Evolutionary conservation across 106 monocot genomes (phyloP), one percentile per base, ranked within the genome.

Genomic region (Acorus calamus): DNA sequence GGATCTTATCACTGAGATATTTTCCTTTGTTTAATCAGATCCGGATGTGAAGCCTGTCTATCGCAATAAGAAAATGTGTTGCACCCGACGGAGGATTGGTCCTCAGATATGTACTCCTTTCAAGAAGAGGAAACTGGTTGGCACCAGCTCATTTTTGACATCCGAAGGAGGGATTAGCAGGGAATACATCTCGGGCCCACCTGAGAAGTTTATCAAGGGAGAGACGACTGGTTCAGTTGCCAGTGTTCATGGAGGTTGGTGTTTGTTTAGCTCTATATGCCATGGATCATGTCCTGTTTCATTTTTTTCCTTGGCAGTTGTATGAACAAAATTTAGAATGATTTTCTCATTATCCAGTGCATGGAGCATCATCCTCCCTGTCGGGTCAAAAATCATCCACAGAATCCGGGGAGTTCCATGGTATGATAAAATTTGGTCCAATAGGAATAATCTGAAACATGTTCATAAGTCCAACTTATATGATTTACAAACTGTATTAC

Each of bases 121-220:
- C 48, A 83, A 76, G 56, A 68, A 76, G 28, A 83, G 66, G 54
- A 79, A 64, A 47, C 67, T 76, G 28, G 68, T 66, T 47, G 64
- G 73, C 2, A 60, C 45, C 10, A 43, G 46, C 10, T 62, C 69
- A 43, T n/a, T 58, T 45, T 65, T 72, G 55, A 52, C 47, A 42
- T 54, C 2, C 49, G 55, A 68, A 6, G 57, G 47, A 0, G 69
- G 44, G 2, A 50, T 68, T 49, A 46, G 4, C 49, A 46, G 46
- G 28, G 63, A 71, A 50, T 59, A 14, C 56, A 41, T 71, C 48
- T 63, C 53, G 44, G 55, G 53, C 43, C 61, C 49, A n/a, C 3
- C 14, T 46, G 66, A 47, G 53, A 70, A 56, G 50, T 64, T 46
- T 56, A 56, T 74, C 10, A 74, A 62, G 58, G 44, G 62, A 62